Evolutionary conservation across 1,284 basidiomycete species (phyloP).

Genomic region (Kwoniella shivajii): DNA sequence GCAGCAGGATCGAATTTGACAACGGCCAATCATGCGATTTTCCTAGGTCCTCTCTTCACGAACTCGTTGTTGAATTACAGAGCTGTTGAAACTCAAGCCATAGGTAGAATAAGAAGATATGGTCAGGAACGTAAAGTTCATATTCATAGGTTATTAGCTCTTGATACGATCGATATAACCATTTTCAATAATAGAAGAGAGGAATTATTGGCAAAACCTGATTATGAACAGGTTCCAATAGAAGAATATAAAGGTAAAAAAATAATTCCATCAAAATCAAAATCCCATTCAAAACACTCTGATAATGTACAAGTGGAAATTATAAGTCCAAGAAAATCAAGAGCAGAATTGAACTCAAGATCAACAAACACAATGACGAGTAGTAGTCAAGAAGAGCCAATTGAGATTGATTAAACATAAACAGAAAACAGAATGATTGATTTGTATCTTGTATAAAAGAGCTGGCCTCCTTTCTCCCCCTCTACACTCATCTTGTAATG

Average conservation of each 20-base stretch:
- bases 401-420: slow-evolving; percentile 6
- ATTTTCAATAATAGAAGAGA: slow-evolving; percentile 55
- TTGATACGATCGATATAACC: slow-evolving; percentile 81
- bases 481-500: too few species aligned
- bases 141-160: slow-evolving; percentile 77
- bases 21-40: slow-evolving; percentile 90
- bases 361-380: too few species aligned
- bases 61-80: slow-evolving; percentile 76
- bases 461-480: not conserved
- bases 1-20: slow-evolving; percentile 92
- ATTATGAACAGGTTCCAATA: slow-evolving; percentile 36
- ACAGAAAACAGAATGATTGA: not conserved
- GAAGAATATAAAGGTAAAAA: slow-evolving; percentile 31
- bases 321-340: slow-evolving; percentile 17
- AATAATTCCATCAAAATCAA: slow-evolving; percentile 7
- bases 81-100: slow-evolving; percentile 84
- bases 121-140: slow-evolving; percentile 79
- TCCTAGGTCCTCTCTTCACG: slow-evolving; percentile 86
- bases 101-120: slow-evolving; percentile 82
- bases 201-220: slow-evolving; percentile 38
- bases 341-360: not conserved
- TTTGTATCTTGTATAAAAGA: not conserved
- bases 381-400: slow-evolving; percentile 17
- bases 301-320: slow-evolving; percentile 17
- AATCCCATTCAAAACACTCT: not conserved